Conservation (phyloP, 352 stramenopile genomes). For the Pythium chondricola region DNA sequence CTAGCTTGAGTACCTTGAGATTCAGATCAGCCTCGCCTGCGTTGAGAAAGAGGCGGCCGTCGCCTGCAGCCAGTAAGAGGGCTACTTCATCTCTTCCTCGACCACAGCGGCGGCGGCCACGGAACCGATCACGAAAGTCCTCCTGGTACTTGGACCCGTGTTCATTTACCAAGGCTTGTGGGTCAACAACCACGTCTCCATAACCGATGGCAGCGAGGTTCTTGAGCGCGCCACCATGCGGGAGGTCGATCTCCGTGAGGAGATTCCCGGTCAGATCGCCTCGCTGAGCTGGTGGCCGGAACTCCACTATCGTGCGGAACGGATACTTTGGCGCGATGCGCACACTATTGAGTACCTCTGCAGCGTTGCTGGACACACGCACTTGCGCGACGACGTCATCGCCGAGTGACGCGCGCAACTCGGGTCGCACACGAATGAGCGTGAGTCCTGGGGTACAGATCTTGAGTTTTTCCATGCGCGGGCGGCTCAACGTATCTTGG, state of each 20-base stretch:
- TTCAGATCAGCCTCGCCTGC: neutral
- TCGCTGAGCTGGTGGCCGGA: neutral
- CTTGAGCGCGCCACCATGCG: neutral
- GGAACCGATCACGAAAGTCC: neutral
- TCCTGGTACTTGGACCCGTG: neutral
- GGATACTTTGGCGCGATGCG: constrained; percentile 1
- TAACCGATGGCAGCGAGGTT: constrained; percentile 8
- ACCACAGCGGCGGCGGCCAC: neutral
- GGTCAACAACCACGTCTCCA: constrained; percentile 8
- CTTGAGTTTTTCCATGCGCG: constrained; percentile 10
- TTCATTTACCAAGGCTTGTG: constrained; percentile 1
- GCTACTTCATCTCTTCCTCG: neutral
- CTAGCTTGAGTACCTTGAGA: constrained; percentile 1
- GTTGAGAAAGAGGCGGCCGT: constrained; percentile 5
- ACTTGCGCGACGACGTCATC: constrained; percentile 2
- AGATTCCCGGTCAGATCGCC: neutral
- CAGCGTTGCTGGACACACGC: constrained; percentile 4
- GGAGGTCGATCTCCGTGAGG: constrained; percentile 7
- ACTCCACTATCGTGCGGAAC: constrained; percentile 1
- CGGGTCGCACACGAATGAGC: constrained; percentile 3
- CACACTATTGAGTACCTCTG: constrained; percentile 3
- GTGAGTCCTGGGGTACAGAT: constrained; percentile 7
- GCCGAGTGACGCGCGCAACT: neutral
- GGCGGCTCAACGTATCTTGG: neutral
- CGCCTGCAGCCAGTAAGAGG: neutral